Evolutionary conservation across 805 yeast genomes (phyloP), one percentile per base, ranked within the genome.

Genomic region (Pichia membranifaciens): DNA sequence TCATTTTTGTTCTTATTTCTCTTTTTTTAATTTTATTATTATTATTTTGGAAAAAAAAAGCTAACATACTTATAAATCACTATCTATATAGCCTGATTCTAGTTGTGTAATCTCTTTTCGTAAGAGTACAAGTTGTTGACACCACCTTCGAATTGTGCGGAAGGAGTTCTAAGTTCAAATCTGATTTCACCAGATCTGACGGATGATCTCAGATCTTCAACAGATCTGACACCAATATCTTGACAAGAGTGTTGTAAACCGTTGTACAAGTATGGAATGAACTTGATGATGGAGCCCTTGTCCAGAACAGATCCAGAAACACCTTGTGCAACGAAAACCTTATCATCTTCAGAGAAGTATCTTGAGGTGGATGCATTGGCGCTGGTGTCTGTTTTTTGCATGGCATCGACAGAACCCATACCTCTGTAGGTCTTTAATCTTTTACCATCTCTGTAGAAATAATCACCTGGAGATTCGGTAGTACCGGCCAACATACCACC

Each of bases 401-500:
- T 91, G 57, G 99, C 99, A 69, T 91, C 99, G 61, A 93, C 83
- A 37, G 98, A 91, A 61, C 99, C 99, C 99, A 93, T 93, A 75
- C 99, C 99, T 75, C 99, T 84, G 80, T 93, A 93, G 52, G 88
- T 72, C 80, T 93, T 93, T 70, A 93, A 81, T 74, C 99, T 86
- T 78, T 93, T 83, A 67, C 99, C 99, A 65, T 93, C 99, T 67
- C 95, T 82, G 84, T 83, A 93, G 75, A 87, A 93, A 77, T 90
- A 93, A 63, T 87, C 90, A 72, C 99, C 99, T 61, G 99, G 99
- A 53, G 98, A 84, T 76, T 93, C 99, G 53, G 93, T 72, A 51
- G 99, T 93, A 74, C 99, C 99, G 52, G 99, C 99, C 62, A 93
- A 78, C 80, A 93, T 83, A 73, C 97, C 95, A 66, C 99, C 99